Evolutionary conservation across 768 basidiomycete species (phyloP), one percentile per base, ranked within the genome.

Genomic region (Termitomyces sp.): DNA sequence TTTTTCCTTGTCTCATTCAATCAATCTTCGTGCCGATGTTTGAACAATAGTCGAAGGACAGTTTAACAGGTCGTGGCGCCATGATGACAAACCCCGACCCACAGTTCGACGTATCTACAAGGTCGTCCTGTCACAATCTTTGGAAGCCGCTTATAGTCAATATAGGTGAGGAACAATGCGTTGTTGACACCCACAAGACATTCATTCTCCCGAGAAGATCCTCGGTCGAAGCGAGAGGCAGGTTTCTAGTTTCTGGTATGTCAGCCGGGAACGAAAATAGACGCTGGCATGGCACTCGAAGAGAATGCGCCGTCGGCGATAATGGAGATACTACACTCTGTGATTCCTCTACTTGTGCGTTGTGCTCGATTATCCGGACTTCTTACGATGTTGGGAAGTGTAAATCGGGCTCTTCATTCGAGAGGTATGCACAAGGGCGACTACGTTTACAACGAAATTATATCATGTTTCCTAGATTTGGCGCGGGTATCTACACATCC

Each of bases 391-490:
- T 89, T 60, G 77, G 75, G 54, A 73, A 83, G 11, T 86, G 80
- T 64, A 85, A 85, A 11, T 85, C 83, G 72, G 86, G 87, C 74
- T 86, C 85, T 3, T 83, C 84, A 16, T 88, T 85, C 84, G 87
- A 87, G 64, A 81, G 86, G 83, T 81, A 65, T 52, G 74, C 60
- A 44, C 10, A 40, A 5, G 14, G 1, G 11, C 11, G 20, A 30
- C 11, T 2, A 28, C 13, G 10, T 30, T 2, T 7, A 40, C 18
- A 20, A 20, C 20, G 28, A 9, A 6, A n/a, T 30, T 30, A 1
- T 30, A 30, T 28, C 50, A 41, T 20, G 24, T 32, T 35, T 14
- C 61, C 8, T 16, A 87, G 86, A 59, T 87, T 88, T 51, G 87
- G 87, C 26, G 80, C 80, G 43, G 43, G 43, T 22, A 44, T 44